Conservation (phyloP, 345 rosid species). For the Pistacia vera region DNA sequence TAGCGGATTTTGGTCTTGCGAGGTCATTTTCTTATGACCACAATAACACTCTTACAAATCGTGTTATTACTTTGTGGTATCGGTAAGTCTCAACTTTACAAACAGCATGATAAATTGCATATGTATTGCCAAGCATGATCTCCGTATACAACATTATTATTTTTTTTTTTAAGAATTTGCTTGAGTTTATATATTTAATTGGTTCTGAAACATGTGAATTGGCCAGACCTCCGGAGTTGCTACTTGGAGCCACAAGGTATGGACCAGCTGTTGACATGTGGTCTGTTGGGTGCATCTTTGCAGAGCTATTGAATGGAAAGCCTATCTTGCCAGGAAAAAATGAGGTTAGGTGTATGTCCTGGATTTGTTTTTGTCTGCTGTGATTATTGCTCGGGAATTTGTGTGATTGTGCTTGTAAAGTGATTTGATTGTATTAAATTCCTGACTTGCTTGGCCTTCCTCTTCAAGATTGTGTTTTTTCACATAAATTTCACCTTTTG, state of each 20-base stretch:
- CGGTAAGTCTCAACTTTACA: slow-evolving; percentile 46
- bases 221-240: slow-evolving; percentile 90
- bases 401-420: slow-evolving; percentile 3
- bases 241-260: slow-evolving; percentile 94
- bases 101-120: neutral
- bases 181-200: neutral
- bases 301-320: slow-evolving; percentile 89
- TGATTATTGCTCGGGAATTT: neutral
- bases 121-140: neutral
- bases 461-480: neutral
- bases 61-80: slow-evolving; percentile 97
- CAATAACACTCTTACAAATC: slow-evolving; percentile 81
- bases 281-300: slow-evolving; percentile 98
- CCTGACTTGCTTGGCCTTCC: neutral
- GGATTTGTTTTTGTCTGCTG: neutral
- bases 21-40: slow-evolving; percentile 82
- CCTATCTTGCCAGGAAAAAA: slow-evolving; percentile 94
- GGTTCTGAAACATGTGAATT: slow-evolving; percentile 4
- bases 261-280: slow-evolving; percentile 98
- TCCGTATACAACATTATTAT: neutral
- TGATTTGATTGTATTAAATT: neutral
- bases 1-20: slow-evolving; percentile 98
- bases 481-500: neutral
- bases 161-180: neutral
- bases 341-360: slow-evolving; percentile 51